Conservation (phyloP, 2,329 filamentous ascomycete genomes). For the Zymoseptoria brevis region DNA sequence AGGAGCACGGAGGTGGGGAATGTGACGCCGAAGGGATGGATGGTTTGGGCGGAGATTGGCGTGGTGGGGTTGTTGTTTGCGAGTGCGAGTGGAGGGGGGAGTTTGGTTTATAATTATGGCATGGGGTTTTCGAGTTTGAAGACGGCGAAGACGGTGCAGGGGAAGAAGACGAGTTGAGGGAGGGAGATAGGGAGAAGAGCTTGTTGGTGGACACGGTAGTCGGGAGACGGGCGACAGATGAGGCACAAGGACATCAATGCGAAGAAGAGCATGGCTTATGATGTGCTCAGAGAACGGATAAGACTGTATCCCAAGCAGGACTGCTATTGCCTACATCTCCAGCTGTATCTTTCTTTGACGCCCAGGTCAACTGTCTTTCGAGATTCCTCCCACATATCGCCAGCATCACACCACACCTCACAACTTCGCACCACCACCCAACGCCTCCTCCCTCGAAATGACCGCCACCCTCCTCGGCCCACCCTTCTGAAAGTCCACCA, state of each 20-base stretch:
- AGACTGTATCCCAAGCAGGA: background rate
- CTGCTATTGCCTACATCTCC: background rate
- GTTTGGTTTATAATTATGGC: slow-evolving; percentile 39
- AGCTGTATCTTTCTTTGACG: background rate
- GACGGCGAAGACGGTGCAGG: slow-evolving; percentile 1
- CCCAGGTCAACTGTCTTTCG: background rate
- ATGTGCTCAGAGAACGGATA: too few species aligned
- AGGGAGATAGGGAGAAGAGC: background rate
- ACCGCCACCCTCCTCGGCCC: slow-evolving; percentile 51
- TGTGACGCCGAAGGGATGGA: slow-evolving; percentile 30
- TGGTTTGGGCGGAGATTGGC: slow-evolving; percentile 32
- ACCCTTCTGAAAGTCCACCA: slow-evolving; percentile 50
- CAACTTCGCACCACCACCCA: slow-evolving; percentile 15
- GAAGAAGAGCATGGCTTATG: too few species aligned
- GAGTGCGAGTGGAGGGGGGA: slow-evolving; percentile 37
- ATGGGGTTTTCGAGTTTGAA: slow-evolving; percentile 34
- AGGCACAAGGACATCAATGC: too few species aligned
- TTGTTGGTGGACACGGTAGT: too few species aligned
- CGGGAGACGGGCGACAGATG: too few species aligned
- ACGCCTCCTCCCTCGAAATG: slow-evolving; percentile 33
- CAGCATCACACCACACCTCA: background rate
- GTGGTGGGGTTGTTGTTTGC: slow-evolving; percentile 32
- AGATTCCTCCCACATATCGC: background rate
- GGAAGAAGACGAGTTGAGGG: slow-evolving; percentile 18
- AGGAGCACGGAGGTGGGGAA: slow-evolving; percentile 31